Base-by-base conservation (phyloP, 2,329 filamentous ascomycete genomes). In the Fusarium camptoceras region DNA sequence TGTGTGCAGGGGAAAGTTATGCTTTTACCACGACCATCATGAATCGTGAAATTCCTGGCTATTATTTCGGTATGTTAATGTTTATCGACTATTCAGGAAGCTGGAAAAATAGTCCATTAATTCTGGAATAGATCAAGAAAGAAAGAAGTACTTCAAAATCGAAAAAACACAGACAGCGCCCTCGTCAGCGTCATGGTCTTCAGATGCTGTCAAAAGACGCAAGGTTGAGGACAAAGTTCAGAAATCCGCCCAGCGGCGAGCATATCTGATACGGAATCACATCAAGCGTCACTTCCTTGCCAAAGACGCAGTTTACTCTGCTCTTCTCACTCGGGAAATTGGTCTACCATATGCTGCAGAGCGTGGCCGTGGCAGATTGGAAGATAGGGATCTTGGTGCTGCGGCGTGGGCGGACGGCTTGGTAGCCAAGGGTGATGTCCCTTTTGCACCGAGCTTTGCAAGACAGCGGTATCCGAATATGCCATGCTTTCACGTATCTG, bases 61-160 rank as follows among this genome's bases (percentile, higher is more conserved):
- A 84, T 66, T 88, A 87, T 70, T 89, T 81, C 73, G 86, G 87
- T 87, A 18, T 62, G 54, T 24, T 44, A 8, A 14, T 37, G 8
- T 27, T 4, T 4, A 16, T 10, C 16, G 34, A 41, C 15, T n/a
- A 25, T 37, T 37, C 4, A 11, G 34, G 10, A 37, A 37, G 18
- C 18, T 6, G 34, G 18, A 41, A 9, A 8, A 18, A 9, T 4
- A 15, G 9, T 7, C 3, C 4, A 41, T 56, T 66, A 24, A 55
- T 22, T 18, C 2, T 15, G 2, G 2, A 16, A 31, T 10, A 89
- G 88, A 89, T 64, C 54, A 78, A 16, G 83, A 84, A 44, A 91
- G 88, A 77, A 85, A 85, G 39, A 90, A 88, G 68, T 93, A 92
- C 74, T 93, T 92, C 78, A 90, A 88, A 72, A 86, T 92, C 51